Evolutionary conservation across 208 protist genomes (phyloP), one percentile per base, ranked within the genome.

Genomic region (Crithidia sp.): DNA sequence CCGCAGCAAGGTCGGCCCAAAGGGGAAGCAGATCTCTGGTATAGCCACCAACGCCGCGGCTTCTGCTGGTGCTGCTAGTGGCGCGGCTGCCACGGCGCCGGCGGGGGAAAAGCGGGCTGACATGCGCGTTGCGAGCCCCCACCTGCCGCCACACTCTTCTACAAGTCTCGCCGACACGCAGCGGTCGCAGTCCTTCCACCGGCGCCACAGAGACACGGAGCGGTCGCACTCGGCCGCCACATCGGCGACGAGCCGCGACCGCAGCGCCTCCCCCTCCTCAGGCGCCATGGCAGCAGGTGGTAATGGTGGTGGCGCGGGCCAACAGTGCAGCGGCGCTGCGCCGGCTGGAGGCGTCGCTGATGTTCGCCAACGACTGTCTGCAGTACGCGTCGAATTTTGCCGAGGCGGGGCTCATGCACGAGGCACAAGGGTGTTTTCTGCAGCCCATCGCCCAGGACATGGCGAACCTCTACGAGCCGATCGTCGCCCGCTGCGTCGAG

Each of bases 391-490:
- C 67, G 13, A 55, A 19, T 3, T 70, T 79, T 55, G 74, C 67
- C 3, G 67, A 79, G 36, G 74, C 74, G 0, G 74, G 74, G 13
- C 67, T 79, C 19, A 59, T 59, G 45, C 56, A 65, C 43, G 74
- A 79, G 52, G 74, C 74, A 65, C 74, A 74, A 52, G 39, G 53
- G 7, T 79, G 43, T 54, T 79, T 79, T 13, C 43, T 79, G 54
- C 59, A 69, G 53, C 67, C 43, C 43, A 73, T 79, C 67, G 59
- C 67, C 12, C 74, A 79, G 41, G 74, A 79, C 37, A 60, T 79
- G 49, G 54, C 66, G n/a, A 59, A 36, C 37, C 41, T 36, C 7
- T 77, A 79, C 17, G 74, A 79, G 52, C 40, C 37, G 12, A 64
- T 79, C 50, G 53, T 79, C 4, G 45, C 61, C 5, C 74, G 74